phyloP scores from a whole-genome alignment of 2,329 filamentous ascomycete genomes.

The Ramichloridium luteum region DNA sequence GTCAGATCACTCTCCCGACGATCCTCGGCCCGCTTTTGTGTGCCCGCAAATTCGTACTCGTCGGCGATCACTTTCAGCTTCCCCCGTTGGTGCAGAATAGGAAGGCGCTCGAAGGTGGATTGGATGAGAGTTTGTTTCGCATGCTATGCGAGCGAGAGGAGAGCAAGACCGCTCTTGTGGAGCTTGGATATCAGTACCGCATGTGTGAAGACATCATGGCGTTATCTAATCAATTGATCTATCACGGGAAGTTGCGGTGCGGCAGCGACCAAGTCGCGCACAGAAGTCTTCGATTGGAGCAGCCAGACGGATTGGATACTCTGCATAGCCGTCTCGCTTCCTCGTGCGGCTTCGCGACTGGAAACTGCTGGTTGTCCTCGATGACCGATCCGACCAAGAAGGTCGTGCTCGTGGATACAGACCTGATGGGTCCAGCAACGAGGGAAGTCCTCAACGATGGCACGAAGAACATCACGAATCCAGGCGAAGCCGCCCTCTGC shows the following conservation, averaged over 20 bases:
- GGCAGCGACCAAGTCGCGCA: conserved; percentile 65
- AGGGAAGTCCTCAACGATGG: conserved; percentile 49
- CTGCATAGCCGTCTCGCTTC: conserved; percentile 19
- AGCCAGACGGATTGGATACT: conserved; percentile 21
- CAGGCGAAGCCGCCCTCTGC: conserved; percentile 65
- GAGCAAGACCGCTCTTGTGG: conserved; percentile 79
- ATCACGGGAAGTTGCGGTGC: conserved; percentile 79
- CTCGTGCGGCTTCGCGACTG: background rate
- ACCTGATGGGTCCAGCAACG: conserved; percentile 51
- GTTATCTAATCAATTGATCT: conserved; percentile 85
- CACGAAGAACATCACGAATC: conserved; percentile 76
- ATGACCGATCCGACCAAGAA: conserved; percentile 58
- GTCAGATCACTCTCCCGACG: conserved; percentile 90
- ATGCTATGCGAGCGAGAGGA: conserved; percentile 61
- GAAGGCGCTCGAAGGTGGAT: conserved; percentile 68
- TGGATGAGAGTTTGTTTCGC: conserved; percentile 91
- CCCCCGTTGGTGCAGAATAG: conserved; percentile 91
- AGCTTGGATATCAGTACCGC: conserved; percentile 88
- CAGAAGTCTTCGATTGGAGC: conserved; percentile 55
- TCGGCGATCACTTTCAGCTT: conserved; percentile 92
- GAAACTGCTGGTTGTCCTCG: conserved; percentile 62
- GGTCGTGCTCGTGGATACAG: conserved; percentile 83
- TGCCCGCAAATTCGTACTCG: conserved; percentile 83
- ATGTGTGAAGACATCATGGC: conserved; percentile 98
- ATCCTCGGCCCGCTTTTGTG: conserved; percentile 89